Percentiles rank a stretch among this genome's conserved stretches.
These are phyloP conservation scores for Candolleomyces eurysporus DNA, from an alignment of 768 basidiomycete species.

Conservation along the genomic window DNA sequence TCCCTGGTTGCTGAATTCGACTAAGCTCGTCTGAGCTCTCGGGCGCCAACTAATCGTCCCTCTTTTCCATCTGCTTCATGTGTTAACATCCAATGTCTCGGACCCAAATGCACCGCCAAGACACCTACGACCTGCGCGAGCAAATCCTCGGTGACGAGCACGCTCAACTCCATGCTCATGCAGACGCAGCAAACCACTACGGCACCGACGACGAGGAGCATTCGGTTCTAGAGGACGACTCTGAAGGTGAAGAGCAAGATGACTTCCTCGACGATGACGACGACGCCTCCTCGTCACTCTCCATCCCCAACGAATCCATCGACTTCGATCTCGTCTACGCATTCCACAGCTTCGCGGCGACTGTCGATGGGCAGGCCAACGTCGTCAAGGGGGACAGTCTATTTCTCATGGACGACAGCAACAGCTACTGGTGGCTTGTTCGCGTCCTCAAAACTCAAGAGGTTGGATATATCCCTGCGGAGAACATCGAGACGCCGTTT, in stretches of 20 bases:
- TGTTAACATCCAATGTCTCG: constrained; percentile 4
- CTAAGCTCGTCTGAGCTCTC: no score
- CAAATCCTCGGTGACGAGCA: constrained; percentile 54
- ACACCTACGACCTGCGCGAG: constrained; percentile 73
- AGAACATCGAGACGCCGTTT: constrained; percentile 98
- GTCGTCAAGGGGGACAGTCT: constrained; percentile 98
- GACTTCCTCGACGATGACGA: constrained; percentile 74
- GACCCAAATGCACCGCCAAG: constrained; percentile 31
- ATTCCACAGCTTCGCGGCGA: constrained; percentile 95
- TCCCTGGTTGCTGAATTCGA: no score
- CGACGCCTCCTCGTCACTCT: constrained; percentile 78
- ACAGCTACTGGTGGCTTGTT: constrained; percentile 99
- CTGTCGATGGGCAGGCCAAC: constrained; percentile 97
- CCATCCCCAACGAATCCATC: constrained; percentile 88
- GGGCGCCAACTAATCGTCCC: no score
- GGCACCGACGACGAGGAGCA: constrained; percentile 68
- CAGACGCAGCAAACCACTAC: constrained; percentile 36
- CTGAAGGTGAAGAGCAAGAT: constrained; percentile 69
- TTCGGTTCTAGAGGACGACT: constrained; percentile 84
- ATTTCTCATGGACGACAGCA: constrained; percentile 95
- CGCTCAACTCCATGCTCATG: constrained; percentile 44
- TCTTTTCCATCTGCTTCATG: background rate
- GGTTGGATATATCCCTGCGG: constrained; percentile 98
- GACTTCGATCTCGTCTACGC: constrained; percentile 92
- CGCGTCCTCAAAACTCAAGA: constrained; percentile 98